Evolutionary conservation across 2,329 filamentous ascomycete genomes (phyloP), one percentile per base, ranked within the genome.

Genomic region (Magnaporthiopsis incrustans): DNA sequence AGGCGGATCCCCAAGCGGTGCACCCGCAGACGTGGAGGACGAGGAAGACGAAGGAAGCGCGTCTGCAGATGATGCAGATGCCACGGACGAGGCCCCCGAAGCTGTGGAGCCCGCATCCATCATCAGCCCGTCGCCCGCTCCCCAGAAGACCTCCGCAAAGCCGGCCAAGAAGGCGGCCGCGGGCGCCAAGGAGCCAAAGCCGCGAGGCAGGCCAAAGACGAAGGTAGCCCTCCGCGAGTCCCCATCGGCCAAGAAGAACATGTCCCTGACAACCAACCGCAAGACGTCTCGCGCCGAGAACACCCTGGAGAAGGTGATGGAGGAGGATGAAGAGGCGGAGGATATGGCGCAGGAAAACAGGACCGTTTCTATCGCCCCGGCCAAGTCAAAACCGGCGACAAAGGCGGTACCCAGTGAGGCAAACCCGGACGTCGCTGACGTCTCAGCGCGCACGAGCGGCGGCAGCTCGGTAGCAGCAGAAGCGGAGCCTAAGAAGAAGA

Each of bases 401-500:
- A 61, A 61, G 44, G 30, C 59, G 33, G 65, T 57, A 32, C 77
- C 81, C 67, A 77, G 74, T 5, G 83, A 80, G 74, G 87, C 85
- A 72, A 91, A 88, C 63, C 62, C 66, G 59, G 56, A 66, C 44
- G 32, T 64, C 57, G 25, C 63, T 56, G 44, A 22, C 44, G 44
- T 25, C 4, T 53, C 44, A 22, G 14, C 18, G 22, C 50, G 65
- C 57, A 44, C 64, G 64, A 65, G 66, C 66, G 59, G 57, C 50
- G 57, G 62, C 22, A 60, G 61, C 25, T 15, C 68, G n/a, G 69
- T 26, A 65, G 66, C 64, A 58, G 63, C 12, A 59, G 76, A 77
- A 67, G 70, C 68, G 35, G 77, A 81, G 67, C 77, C 74, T 8
- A 84, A 81, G 74, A 87, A 85, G 72, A 91, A 89, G 81, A 92